Conservation (phyloP, 2,329 filamentous ascomycete genomes). For the Nectriaceae sp. region DNA sequence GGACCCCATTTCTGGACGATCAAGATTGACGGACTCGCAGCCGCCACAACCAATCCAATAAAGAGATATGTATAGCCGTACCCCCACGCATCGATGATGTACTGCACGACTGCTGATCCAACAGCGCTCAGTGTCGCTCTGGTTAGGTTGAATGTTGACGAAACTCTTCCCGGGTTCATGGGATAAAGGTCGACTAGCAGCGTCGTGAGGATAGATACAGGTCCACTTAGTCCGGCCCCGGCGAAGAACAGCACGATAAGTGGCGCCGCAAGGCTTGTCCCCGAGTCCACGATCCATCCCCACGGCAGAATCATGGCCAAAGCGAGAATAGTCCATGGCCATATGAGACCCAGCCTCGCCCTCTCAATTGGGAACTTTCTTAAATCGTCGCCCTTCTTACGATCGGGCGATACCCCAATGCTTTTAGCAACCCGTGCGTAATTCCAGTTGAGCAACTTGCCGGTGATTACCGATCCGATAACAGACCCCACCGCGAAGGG, state of each 20-base stretch:
- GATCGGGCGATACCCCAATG: slow-evolving; percentile 49
- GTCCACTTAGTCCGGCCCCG: background rate
- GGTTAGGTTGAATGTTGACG: background rate
- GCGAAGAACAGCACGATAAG: background rate
- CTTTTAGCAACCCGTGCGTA: slow-evolving; percentile 55
- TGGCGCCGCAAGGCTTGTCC: background rate
- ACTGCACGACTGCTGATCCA: background rate
- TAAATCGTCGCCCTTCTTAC: slow-evolving; percentile 42
- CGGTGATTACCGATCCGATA: slow-evolving; percentile 38
- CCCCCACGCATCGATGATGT: background rate
- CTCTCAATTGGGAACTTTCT: slow-evolving; percentile 38
- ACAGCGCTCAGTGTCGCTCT: background rate
- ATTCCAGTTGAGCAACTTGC: slow-evolving; percentile 61
- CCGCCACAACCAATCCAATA: background rate
- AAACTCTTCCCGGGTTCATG: background rate
- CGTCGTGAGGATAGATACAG: background rate
- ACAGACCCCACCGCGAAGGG: slow-evolving; percentile 40
- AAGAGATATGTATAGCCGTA: background rate
- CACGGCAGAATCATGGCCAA: background rate
- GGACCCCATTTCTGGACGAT: background rate
- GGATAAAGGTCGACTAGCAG: background rate
- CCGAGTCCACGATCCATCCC: background rate
- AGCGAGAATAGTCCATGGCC: background rate
- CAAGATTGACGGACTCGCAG: background rate
- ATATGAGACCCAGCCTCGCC: slow-evolving; percentile 23